phyloP scores from a whole-genome alignment of 2,329 filamentous ascomycete species.

The Neonectria punicea region DNA sequence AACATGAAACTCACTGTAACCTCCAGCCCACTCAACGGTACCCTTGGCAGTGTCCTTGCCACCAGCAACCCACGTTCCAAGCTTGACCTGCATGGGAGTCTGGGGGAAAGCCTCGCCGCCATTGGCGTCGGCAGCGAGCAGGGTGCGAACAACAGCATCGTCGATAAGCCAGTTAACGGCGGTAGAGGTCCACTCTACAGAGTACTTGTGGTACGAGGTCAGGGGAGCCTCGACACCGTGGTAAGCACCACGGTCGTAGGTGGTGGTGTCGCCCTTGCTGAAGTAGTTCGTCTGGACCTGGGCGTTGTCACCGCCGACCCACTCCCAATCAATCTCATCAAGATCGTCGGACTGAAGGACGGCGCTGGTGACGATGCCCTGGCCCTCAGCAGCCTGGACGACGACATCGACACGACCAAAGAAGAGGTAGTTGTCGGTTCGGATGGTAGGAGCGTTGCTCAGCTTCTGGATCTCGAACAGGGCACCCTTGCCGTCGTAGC shows the following conservation, averaged over 20 bases:
- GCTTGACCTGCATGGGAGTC: slow-evolving; percentile 77
- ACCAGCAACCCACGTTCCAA: slow-evolving; percentile 75
- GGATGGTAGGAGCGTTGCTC: slow-evolving; percentile 76
- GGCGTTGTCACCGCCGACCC: slow-evolving; percentile 78
- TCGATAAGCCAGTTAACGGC: slow-evolving; percentile 74
- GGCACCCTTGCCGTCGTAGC: slow-evolving; percentile 62
- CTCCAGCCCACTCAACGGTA: slow-evolving; percentile 78
- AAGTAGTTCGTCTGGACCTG: slow-evolving; percentile 92
- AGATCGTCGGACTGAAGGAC: slow-evolving; percentile 91
- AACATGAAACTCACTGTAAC: slow-evolving; percentile 46
- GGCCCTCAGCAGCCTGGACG: slow-evolving; percentile 81
- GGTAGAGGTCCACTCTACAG: slow-evolving; percentile 74
- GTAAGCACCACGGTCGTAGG: slow-evolving; percentile 76
- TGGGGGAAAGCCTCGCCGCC: slow-evolving; percentile 72
- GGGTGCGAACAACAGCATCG: slow-evolving; percentile 67
- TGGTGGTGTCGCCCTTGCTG: slow-evolving; percentile 76
- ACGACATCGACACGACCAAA: slow-evolving; percentile 87
- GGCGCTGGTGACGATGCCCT: slow-evolving; percentile 88
- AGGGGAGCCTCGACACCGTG: slow-evolving; percentile 66
- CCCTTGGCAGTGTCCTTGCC: slow-evolving; percentile 69
- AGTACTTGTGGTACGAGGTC: slow-evolving; percentile 72
- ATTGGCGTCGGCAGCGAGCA: slow-evolving; percentile 68
- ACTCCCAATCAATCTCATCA: slow-evolving; percentile 94
- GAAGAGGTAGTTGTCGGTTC: slow-evolving; percentile 90
- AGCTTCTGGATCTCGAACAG: slow-evolving; percentile 75